Evolutionary conservation across 2,329 filamentous ascomycete genomes (phyloP).

Genomic region (Fusarium albosuccineum): DNA sequence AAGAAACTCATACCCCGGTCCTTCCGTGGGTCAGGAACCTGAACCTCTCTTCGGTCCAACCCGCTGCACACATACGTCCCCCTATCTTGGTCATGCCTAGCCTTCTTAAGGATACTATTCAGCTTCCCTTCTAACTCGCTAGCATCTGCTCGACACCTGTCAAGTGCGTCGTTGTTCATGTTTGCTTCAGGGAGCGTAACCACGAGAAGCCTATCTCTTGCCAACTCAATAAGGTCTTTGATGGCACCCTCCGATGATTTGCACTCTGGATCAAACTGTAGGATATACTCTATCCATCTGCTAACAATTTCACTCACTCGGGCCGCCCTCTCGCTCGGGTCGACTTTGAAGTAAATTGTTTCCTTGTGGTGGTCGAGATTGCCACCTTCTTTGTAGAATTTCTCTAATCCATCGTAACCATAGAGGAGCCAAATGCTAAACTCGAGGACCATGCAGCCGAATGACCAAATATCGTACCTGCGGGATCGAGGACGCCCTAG

Average conservation of each 20-base stretch:
- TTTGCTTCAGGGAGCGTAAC: not conserved
- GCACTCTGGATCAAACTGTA: conserved; percentile 26
- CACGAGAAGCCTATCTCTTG: conserved; percentile 20
- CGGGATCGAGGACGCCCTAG: too few relatives aligned
- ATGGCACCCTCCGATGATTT: conserved; percentile 5
- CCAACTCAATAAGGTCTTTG: conserved; percentile 17
- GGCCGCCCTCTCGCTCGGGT: not conserved
- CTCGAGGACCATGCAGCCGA: conserved; percentile 49
- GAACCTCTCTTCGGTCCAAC: not conserved
- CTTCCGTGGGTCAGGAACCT: not conserved
- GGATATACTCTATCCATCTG: conserved; percentile 11
- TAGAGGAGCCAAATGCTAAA: conserved; percentile 49
- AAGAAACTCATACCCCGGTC: conserved; percentile 1
- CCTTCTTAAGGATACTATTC: not conserved
- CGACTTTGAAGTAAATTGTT: conserved; percentile 2
- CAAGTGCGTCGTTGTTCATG: not conserved
- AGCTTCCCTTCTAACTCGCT: not conserved
- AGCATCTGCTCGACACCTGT: conserved; percentile 12
- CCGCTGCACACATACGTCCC: conserved; percentile 19
- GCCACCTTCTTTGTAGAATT: too few relatives aligned
- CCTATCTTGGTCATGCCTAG: not conserved
- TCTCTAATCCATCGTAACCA: too few relatives aligned
- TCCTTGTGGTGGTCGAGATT: too few relatives aligned
- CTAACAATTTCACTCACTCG: not conserved
- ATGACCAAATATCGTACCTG: conserved; percentile 50